Conservation (phyloP, 2,329 filamentous ascomycete genomes). For the Phoma sp. region DNA sequence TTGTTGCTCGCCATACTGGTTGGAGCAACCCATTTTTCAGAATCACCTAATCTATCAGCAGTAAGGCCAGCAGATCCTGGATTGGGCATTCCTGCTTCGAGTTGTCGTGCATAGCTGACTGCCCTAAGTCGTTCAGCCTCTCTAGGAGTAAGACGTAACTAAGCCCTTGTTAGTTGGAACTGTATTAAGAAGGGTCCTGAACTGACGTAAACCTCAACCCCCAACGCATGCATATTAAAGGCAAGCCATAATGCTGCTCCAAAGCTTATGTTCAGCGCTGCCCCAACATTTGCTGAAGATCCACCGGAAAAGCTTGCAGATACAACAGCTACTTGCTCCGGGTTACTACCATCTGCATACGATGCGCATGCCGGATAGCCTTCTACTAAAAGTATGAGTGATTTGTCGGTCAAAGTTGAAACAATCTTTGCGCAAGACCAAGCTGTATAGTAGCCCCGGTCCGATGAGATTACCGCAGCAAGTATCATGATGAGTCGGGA, state of each 20-base stretch:
- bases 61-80: constrained; percentile 47
- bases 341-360: constrained; percentile 48
- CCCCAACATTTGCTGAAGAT: constrained; percentile 46
- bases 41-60: constrained; percentile 38
- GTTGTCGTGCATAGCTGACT: constrained; percentile 64
- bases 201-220: constrained; percentile 54
- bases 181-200: neutral
- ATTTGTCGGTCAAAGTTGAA: constrained; percentile 39
- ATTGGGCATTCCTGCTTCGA: constrained; percentile 61
- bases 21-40: constrained; percentile 29
- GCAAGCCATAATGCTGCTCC: constrained; percentile 63
- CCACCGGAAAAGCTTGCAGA: constrained; percentile 34
- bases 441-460: constrained; percentile 44
- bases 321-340: constrained; percentile 28
- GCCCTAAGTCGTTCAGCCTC: constrained; percentile 62
- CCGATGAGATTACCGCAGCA: constrained; percentile 51
- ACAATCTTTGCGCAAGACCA: constrained; percentile 60
- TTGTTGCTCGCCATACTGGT: too few species aligned
- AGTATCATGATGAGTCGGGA: constrained; percentile 59
- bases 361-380: constrained; percentile 57
- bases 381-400: constrained; percentile 10
- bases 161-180: neutral
- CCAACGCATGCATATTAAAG: constrained; percentile 56
- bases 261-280: constrained; percentile 58
- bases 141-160: constrained; percentile 55